These are phyloP conservation scores for Thalassiosira delicatula DNA, from an alignment of 352 stramenopile genomes.

Conservation along the genomic window DNA sequence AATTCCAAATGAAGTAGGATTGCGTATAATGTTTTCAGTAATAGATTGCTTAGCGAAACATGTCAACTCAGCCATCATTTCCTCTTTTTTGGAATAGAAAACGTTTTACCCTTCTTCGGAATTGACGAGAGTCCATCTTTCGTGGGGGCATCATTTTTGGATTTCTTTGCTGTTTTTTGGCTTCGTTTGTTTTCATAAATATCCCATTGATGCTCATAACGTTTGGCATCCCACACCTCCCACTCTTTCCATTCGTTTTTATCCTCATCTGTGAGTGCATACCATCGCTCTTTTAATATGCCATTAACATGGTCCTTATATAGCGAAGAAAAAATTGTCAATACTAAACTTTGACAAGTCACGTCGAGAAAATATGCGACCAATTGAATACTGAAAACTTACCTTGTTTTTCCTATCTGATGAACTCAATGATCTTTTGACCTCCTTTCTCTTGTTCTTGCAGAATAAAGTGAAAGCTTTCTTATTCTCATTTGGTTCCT, in stretches of 20 bases:
- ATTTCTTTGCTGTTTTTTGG: slow-evolving; percentile 40
- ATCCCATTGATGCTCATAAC: slow-evolving; percentile 62
- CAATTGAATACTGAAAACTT: slow-evolving; percentile 7
- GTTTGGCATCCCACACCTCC: slow-evolving; percentile 79
- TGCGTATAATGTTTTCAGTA: no score
- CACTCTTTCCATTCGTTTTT: slow-evolving; percentile 73
- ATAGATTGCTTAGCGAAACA: no score
- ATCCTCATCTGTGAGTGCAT: slow-evolving; percentile 69
- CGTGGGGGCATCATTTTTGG: slow-evolving; percentile 21
- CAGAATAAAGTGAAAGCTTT: slow-evolving; percentile 85
- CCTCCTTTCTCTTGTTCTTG: slow-evolving; percentile 67
- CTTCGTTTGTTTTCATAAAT: slow-evolving; percentile 45
- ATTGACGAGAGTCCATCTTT: slow-evolving; percentile 26
- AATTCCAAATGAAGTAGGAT: no score
- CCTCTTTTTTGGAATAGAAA: slow-evolving; percentile 59
- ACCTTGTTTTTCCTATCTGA: slow-evolving; percentile 77
- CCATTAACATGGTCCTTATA: slow-evolving; percentile 72
- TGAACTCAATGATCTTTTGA: slow-evolving; percentile 72
- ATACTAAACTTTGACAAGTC: not conserved
- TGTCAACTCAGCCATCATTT: slow-evolving; percentile 32
- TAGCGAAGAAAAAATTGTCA: slow-evolving; percentile 6
- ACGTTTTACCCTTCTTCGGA: slow-evolving; percentile 35
- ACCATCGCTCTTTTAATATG: slow-evolving; percentile 77
- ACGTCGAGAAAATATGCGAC: not conserved
- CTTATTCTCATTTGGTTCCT: slow-evolving; percentile 74